Evolutionary conservation across 441 rosid species (phyloP), one percentile per base, ranked within the genome.

Genomic region (Dalechampia spathulata): DNA sequence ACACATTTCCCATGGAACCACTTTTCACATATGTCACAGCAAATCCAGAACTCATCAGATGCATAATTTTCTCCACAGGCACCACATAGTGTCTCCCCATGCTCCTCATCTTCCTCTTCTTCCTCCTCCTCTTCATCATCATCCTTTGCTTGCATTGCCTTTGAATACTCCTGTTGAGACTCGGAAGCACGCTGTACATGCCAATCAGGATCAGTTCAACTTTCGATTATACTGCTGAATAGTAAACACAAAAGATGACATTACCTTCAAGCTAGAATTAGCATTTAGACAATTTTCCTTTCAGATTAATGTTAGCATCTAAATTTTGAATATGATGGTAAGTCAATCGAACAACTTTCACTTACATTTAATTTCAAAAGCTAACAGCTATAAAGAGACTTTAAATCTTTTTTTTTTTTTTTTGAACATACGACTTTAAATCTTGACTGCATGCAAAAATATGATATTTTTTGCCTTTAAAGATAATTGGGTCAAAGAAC

Each of bases 1-100:
- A 88, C 96, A 56, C 96, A 85, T 67, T 83, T 80, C 12, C 96
- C 91, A 46, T 81, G 91, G 76, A 83, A 85, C 93, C 93, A 85
- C 62, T 69, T 80, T 64, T 85, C 90, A 7, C 93, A 83, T 7
- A 78, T 48, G 60, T 85, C 93, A 26, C 93, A 85, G 65, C 83
- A 80, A 21, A 85, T 85, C 93, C 89, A 85, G 73, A 85, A 85
- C 45, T 79, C 87, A 42, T 81, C 83, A 8, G 83, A 52, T 8
- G 78, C 89, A 59, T 85, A 79, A 62, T 80, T 74, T 54, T 82
- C 89, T 36, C 92, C 89, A 43, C 89, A 85, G 0, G 92, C 86
- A 43, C 89, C 86, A 17, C 92, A 82, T 54, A 85, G 66, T 15
- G 96, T 86, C 20, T 82, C 90, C 11, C 92, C 90, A 20, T 82